A percentile compares a stretch with the other conserved stretches of the same genome.
These are phyloP conservation scores for Macrophomina tecta DNA, from an alignment of 2,329 filamentous ascomycete species.

Conservation along the genomic window DNA sequence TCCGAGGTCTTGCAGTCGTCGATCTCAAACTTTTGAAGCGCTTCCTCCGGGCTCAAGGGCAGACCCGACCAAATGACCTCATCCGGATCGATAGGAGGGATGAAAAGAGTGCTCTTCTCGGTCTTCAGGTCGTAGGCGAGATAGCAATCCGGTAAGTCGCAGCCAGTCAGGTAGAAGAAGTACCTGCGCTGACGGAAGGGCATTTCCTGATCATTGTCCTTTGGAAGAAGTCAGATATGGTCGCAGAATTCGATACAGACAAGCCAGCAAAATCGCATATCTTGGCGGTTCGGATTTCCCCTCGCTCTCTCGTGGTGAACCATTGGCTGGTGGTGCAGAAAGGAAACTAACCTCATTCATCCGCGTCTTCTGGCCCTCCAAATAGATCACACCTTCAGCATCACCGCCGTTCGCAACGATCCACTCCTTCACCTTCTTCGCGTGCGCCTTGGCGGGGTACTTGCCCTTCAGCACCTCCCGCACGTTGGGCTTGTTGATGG, in stretches of 20 bases:
- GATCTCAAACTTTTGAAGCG: slow-evolving; percentile 67
- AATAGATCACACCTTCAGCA: slow-evolving; percentile 76
- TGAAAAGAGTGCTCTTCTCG: slow-evolving; percentile 81
- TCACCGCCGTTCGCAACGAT: slow-evolving; percentile 70
- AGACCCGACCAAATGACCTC: slow-evolving; percentile 93
- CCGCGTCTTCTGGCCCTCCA: slow-evolving; percentile 82
- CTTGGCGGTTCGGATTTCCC: no score
- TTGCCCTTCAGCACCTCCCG: slow-evolving; percentile 58
- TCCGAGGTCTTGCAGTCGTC: slow-evolving; percentile 76
- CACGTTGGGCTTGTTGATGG: slow-evolving; percentile 26
- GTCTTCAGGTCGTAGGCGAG: slow-evolving; percentile 80
- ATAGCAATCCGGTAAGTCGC: slow-evolving; percentile 78
- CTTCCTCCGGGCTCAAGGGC: slow-evolving; percentile 77
- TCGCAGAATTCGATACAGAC: background rate
- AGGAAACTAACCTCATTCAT: slow-evolving; percentile 65
- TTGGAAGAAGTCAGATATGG: background rate
- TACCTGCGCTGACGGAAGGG: slow-evolving; percentile 81
- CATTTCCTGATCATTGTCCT: slow-evolving; percentile 81
- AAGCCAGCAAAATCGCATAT: background rate
- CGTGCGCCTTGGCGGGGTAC: slow-evolving; percentile 87
- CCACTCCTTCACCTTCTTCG: slow-evolving; percentile 79
- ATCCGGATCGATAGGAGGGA: slow-evolving; percentile 86
- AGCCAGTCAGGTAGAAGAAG: slow-evolving; percentile 96
- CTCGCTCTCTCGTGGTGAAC: no score
- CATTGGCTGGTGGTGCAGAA: background rate